A percentile compares a stretch with the other conserved stretches of the same genome.
phyloP scores from a whole-genome alignment of 2,329 filamentous ascomycete species.

The Calonectria pteridis region DNA sequence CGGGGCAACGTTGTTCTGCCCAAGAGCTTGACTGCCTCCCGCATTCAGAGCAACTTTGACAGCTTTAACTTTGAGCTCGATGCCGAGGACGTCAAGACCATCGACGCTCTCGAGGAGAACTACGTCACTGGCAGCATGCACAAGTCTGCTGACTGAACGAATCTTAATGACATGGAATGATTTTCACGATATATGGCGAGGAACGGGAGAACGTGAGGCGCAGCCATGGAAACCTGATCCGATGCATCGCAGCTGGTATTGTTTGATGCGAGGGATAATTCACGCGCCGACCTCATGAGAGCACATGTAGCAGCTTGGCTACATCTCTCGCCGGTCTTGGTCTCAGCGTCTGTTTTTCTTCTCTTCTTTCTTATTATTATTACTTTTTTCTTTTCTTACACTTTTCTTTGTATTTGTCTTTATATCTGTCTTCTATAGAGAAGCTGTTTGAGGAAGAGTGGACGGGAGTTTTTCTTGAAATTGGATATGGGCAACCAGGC shows the following conservation, averaged over 20 bases:
- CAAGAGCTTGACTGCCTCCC: conserved; percentile 75
- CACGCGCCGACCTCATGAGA: conserved; percentile 27
- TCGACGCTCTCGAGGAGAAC: conserved; percentile 77
- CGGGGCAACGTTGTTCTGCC: conserved; percentile 80
- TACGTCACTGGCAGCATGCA: conserved; percentile 72
- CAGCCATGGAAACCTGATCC: background rate
- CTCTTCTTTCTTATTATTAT: conserved; percentile 4
- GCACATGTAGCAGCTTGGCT: conserved; percentile 13
- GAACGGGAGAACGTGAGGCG: background rate
- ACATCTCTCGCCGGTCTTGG: conserved; percentile 20
- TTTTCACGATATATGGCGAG: conserved; percentile 19
- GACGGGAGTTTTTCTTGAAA: conserved; percentile 9
- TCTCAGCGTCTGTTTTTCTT: conserved; percentile 15
- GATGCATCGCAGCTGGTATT: conserved; percentile 28
- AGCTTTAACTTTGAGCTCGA: conserved; percentile 73
- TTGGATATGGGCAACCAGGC: conserved; percentile 5
- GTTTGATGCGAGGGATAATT: conserved; percentile 21
- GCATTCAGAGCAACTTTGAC: conserved; percentile 75
- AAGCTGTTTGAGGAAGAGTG: background rate
- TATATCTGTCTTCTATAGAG: background rate
- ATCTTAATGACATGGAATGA: conserved; percentile 15
- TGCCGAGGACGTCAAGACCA: conserved; percentile 68
- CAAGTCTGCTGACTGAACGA: conserved; percentile 53
- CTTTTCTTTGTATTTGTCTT: background rate
- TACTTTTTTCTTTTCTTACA: background rate